Base-by-base conservation (phyloP, 2,329 filamentous ascomycete genomes). In the Penicillium sp. region DNA sequence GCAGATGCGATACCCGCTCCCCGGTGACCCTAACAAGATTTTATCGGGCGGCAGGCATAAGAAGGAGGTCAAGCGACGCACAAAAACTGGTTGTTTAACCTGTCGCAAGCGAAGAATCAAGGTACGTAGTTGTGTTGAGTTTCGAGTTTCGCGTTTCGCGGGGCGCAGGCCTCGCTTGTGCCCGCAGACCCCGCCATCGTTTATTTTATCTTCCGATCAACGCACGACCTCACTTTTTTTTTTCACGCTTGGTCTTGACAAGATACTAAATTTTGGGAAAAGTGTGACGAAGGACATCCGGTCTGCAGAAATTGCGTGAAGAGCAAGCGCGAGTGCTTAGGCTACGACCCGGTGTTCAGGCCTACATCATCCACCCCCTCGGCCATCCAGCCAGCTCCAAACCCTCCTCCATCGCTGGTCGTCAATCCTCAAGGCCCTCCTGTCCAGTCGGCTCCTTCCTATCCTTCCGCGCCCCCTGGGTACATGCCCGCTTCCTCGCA, bases 281-380 rank as follows among this genome's bases (percentile, higher is more conserved):
- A 96, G 94, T 99, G 94, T 76, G 94, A 97, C 82, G 94, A 99
- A 79, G 86, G 85, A 55, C 91, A 96, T 73, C 94, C 94, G 20
- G 86, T 87, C 54, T 99, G 94, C 79, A 76, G 82, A 63, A 87
- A 87, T 67, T 87, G 84, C 64, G 78, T 82, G 61, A 87, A 87
- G 68, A 85, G 81, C 71, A 86, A 86, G 67, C 81, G 84, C 63
- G 82, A 85, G 67, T 87, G 84, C 65, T 69, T 85, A 55, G 84
- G 84, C 53, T 87, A 86, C 79, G 84, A 87, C 64, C 83, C 83
- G 31, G 83, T 86, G 57, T 86, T 86, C 76, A 83, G 71, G 86
- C 90, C 75, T 90, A 84, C 87, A 63, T 75, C 81, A 41, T 83
- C 85, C 47, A 66, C 68, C 16, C 87, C 87, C 27, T 81, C 87